Conservation (phyloP, 2,329 filamentous ascomycete species). For the Fusarium napiforme region DNA sequence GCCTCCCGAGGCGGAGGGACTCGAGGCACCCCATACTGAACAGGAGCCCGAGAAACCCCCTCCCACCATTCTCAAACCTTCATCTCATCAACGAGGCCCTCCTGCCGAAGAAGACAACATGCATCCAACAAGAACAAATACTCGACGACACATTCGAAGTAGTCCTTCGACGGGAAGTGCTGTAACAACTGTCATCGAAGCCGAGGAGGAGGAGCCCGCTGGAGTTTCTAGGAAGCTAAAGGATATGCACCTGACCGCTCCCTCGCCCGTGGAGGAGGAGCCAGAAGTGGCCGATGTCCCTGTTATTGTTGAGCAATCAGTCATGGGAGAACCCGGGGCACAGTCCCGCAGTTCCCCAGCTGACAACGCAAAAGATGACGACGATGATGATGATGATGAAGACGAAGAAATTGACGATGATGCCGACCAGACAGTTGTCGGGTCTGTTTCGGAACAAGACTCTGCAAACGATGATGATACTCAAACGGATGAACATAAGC, state of each 20-base stretch:
- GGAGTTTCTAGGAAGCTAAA: constrained; percentile 59
- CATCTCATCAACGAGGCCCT: constrained; percentile 44
- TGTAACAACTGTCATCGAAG: constrained; percentile 84
- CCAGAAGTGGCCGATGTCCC: constrained; percentile 54
- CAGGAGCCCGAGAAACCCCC: constrained; percentile 55
- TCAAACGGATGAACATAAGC: constrained; percentile 1
- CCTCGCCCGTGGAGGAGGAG: constrained; percentile 69
- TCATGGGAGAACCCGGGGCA: constrained; percentile 32
- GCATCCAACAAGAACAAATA: constrained; percentile 73
- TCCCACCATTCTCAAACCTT: constrained; percentile 52
- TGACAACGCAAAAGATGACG: constrained; percentile 23
- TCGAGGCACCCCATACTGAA: constrained; percentile 63
- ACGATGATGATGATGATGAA: constrained; percentile 10
- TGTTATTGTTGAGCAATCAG: constrained; percentile 55
- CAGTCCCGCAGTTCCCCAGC: not conserved
- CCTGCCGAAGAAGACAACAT: constrained; percentile 60
- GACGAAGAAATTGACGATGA: constrained; percentile 26
- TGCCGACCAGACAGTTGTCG: constrained; percentile 43
- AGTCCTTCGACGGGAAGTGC: constrained; percentile 82
- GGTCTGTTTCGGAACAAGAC: constrained; percentile 35
- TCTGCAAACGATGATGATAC: constrained; percentile 12
- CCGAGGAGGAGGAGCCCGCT: constrained; percentile 76
- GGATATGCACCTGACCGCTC: constrained; percentile 58
- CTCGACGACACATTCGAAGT: constrained; percentile 82
- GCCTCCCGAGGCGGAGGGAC: constrained; percentile 89